Evolutionary conservation across 148 eudicot genomes (phyloP), one percentile per base, ranked within the genome.

Genomic region (Cornus kousa): DNA sequence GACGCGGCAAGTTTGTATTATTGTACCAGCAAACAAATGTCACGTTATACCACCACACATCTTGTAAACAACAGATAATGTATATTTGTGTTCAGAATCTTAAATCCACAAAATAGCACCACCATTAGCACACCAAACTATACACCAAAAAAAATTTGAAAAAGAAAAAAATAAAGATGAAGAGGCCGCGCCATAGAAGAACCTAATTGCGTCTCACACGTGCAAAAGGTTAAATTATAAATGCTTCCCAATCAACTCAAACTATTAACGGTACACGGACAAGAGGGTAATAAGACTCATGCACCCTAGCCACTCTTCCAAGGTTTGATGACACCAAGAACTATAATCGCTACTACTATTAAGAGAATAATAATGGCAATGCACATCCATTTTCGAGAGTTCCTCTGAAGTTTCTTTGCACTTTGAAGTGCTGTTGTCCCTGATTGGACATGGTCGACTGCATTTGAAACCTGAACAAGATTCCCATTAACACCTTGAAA

Each of bases 371-470:
- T 80, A 75, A 90, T 86, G 76, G 89, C 93, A 78, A 90, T 82
- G 85, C 93, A 90, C 88, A 78, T 88, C 86, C 90, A 88, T 81
- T 90, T 90, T 85, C 93, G 82, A 32, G 89, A 79, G 68, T 80
- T 88, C 83, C 19, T 90, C 86, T 90, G 91, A 73, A 88, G 87
- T 82, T 76, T 86, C 88, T 84, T 88, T 82, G 93, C 93, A 16
- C 65, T 86, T 79, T 85, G 89, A 78, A 90, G 89, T 74, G 93
- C 93, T 84, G 84, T 88, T 72, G 86, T 86, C 82, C 93, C 93
- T 22, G 87, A 81, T 80, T 90, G 91, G 85, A 90, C 93, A 80
- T 86, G 91, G 73, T 90, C 93, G n/a, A 90, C 91, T 79, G 93
- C 84, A 76, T 80, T 90, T 35, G 90, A 77, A 20, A 88, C 90